Evolutionary conservation across 2,329 filamentous ascomycete genomes (phyloP), one percentile per base, ranked within the genome.

Genomic region (Sporothrix curviconia): DNA sequence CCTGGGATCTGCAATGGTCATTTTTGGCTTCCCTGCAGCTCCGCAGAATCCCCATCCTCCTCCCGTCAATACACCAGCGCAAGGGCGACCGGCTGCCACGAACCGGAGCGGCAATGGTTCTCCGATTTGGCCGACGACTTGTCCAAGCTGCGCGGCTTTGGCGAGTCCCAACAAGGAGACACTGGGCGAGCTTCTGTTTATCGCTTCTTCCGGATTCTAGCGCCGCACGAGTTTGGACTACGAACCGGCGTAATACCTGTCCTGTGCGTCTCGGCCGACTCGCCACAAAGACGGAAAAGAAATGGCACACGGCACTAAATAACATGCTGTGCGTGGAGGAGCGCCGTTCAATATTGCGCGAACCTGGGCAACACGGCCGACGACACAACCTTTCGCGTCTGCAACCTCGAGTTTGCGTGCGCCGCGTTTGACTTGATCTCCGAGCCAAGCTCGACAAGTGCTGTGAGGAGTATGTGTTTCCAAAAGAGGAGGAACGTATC

Each of bases 1-100:
- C n/a, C n/a, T n/a, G n/a, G 94, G 94, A 97, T 97, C 69, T 99
- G 94, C 72, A n/a, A 84, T 99, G 79, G 95, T 97, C 64, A 87
- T 99, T 69, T 95, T n/a, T n/a, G n/a, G 91, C 64, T 99, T 97
- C 68, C n/a, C 80, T 99, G 25, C 94, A 99, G 72, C 87, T 90
- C 53, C 85, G 91, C 65, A 80, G 87, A 59, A 89, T 90, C 15
- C 89, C 92, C 0, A 83, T 99, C 56, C 74, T 99, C 56, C 74
- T 99, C 22, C 94, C 94, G 4, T 84, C 89, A 15, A 78, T 99
- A 34, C 94, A 97, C 69, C 86, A 91, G 67, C 79, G 83, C 22
- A 78, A 82, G 4, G 80, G 86, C 64, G 76, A 85, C 63, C 83
- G 83, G 64, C 74, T 81, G 55, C 73, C 81, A 9, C 78, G 80